Evolutionary conservation across 2,329 filamentous ascomycete genomes (phyloP).

Genomic region (Dactylellina haptotyla): DNA sequence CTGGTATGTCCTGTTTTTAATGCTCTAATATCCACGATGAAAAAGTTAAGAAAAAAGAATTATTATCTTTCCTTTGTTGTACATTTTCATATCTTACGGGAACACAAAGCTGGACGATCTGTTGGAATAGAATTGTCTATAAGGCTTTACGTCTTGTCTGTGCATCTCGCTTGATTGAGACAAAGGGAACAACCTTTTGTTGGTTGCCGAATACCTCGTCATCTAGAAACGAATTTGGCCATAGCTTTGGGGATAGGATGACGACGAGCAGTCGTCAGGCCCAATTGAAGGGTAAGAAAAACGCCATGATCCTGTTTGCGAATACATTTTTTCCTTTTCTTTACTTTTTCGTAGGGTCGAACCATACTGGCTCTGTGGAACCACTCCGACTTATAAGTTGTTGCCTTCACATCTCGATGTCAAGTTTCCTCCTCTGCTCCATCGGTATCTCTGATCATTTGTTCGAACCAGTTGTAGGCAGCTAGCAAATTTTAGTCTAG

Average conservation of each 20-base stretch:
- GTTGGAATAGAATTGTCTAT: conserved; percentile 32
- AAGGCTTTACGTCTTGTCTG: neutral
- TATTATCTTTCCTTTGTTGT: conserved; percentile 8
- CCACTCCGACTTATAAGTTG: neutral
- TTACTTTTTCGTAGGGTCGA: too few species aligned
- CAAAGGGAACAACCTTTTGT: conserved; percentile 13
- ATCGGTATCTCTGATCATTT: too few species aligned
- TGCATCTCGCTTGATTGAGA: conserved; percentile 23
- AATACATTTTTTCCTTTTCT: neutral
- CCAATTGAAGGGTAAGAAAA: neutral
- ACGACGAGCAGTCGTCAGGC: conserved; percentile 1
- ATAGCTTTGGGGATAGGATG: conserved; percentile 14
- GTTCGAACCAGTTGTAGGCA: too few species aligned
- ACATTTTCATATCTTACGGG: neutral
- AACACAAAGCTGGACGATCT: conserved; percentile 42
- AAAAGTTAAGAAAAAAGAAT: too few species aligned
- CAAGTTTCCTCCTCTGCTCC: too few species aligned
- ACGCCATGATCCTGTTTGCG: conserved; percentile 6
- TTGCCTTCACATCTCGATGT: neutral
- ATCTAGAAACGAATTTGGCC: conserved; percentile 10
- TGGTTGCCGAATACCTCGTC: conserved; percentile 7
- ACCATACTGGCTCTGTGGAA: too few species aligned
- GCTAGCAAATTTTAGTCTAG: too few species aligned
- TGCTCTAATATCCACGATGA: too few species aligned
- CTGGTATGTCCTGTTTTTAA: neutral